Evolutionary conservation across 176 grass and related monocot species (phyloP).

Genomic region (Oryza nivara): DNA sequence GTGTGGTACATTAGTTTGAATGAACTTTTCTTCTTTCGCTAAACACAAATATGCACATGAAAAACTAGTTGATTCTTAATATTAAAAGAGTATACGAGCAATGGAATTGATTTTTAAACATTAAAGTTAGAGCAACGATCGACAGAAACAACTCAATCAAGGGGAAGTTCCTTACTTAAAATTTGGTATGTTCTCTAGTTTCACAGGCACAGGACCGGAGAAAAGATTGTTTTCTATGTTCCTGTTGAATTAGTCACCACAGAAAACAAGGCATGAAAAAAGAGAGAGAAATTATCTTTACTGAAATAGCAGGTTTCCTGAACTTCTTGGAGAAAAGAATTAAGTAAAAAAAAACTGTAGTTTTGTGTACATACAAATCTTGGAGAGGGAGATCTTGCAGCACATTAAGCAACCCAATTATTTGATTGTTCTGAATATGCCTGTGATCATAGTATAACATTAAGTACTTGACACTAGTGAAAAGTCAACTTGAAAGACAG

Average conservation of each 20-base stretch:
- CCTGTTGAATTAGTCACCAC: constrained; percentile 56
- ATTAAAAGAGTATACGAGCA: background rate
- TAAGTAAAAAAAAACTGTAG: constrained; percentile 25
- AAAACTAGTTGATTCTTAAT: background rate
- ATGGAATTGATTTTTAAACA: constrained; percentile 23
- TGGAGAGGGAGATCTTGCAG: constrained; percentile 88
- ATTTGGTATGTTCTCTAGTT: constrained; percentile 74
- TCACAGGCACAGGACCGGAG: constrained; percentile 87
- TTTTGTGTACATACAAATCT: constrained; percentile 68
- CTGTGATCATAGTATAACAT: constrained; percentile 44
- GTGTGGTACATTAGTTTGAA: constrained; percentile 46
- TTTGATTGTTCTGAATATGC: constrained; percentile 89
- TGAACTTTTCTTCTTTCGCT: constrained; percentile 23
- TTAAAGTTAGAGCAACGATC: background rate
- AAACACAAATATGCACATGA: background rate
- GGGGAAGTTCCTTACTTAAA: constrained; percentile 75
- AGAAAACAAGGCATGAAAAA: constrained; percentile 1
- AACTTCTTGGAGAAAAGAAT: constrained; percentile 26
- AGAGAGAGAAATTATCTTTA: constrained; percentile 1
- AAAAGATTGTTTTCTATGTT: constrained; percentile 97
- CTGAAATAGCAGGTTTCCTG: constrained; percentile 9
- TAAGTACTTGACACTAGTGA: constrained; percentile 24
- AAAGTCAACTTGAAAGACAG: constrained; percentile 18
- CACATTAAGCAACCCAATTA: constrained; percentile 80
- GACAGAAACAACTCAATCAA: constrained; percentile 24